These are phyloP conservation scores for Ramaria sp. DNA, from an alignment of 768 basidiomycete genomes.

Conservation along the genomic window DNA sequence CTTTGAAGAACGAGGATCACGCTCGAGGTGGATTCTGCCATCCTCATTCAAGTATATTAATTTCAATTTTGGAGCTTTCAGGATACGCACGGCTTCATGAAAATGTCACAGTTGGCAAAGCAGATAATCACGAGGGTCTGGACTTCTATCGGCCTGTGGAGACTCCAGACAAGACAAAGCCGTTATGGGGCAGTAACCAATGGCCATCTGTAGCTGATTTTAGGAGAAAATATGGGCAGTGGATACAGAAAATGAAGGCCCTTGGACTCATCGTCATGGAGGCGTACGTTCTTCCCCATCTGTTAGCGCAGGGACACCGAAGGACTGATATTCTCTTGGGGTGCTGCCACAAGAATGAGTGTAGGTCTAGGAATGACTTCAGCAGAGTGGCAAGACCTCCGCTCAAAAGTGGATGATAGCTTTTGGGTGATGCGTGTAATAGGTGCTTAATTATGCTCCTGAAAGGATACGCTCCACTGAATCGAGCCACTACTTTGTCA, in stretches of 20 bases:
- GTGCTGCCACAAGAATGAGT: conserved; percentile 49
- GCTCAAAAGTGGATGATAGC: conserved; percentile 63
- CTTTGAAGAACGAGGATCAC: conserved; percentile 54
- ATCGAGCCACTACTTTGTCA: conserved; percentile 17
- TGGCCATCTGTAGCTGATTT: conserved; percentile 62
- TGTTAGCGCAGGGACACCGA: background rate
- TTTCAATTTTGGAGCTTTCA: conserved; percentile 18
- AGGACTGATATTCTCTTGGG: background rate
- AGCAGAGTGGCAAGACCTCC: conserved; percentile 60
- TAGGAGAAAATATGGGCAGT: conserved; percentile 50
- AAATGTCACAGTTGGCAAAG: conserved; percentile 78
- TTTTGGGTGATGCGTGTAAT: conserved; percentile 89
- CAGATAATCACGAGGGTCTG: conserved; percentile 77
- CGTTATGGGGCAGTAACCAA: conserved; percentile 79
- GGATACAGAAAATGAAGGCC: conserved; percentile 79
- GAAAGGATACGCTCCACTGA: conserved; percentile 3
- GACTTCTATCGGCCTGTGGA: conserved; percentile 73
- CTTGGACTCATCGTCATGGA: conserved; percentile 78
- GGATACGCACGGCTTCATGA: conserved; percentile 75
- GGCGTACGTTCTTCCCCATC: conserved; percentile 42
- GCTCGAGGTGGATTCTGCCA: conserved; percentile 50
- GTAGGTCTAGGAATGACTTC: conserved; percentile 61
- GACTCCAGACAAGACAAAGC: conserved; percentile 55
- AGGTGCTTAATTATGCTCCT: conserved; percentile 29
- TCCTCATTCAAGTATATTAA: background rate